These are phyloP conservation scores for Tricholoma flavovirens DNA, from an alignment of 768 basidiomycete genomes.

Conservation along the genomic window DNA sequence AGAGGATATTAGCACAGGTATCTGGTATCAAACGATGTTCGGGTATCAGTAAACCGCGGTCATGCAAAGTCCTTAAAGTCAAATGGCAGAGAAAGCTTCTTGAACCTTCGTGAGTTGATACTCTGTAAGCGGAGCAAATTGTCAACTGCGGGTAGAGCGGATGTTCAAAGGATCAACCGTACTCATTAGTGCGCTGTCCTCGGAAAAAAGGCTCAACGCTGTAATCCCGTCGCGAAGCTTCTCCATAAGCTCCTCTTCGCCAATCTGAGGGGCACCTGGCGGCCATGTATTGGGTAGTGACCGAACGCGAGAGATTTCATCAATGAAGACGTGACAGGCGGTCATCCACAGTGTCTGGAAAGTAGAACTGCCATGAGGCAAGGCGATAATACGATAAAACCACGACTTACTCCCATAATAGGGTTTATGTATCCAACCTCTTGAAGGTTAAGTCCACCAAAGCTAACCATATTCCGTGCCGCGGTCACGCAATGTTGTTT, in stretches of 20 bases:
- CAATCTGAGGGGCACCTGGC: slow-evolving; percentile 15
- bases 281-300: slow-evolving; percentile 28
- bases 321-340: slow-evolving; percentile 41
- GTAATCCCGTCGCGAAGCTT: slow-evolving; percentile 34
- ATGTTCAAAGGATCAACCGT: slow-evolving; percentile 18
- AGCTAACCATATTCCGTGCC: slow-evolving; percentile 37
- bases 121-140: slow-evolving; percentile 20
- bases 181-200: slow-evolving; percentile 42
- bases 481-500: slow-evolving; percentile 38
- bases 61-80: slow-evolving; percentile 2
- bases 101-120: slow-evolving; percentile 43
- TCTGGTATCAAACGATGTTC: slow-evolving; percentile 12
- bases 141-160: neutral
- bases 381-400: slow-evolving; percentile 7
- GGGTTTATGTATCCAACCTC: slow-evolving; percentile 40
- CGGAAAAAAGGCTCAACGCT: slow-evolving; percentile 37
- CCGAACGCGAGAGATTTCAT: slow-evolving; percentile 39
- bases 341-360: slow-evolving; percentile 41
- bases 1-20: neutral
- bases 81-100: slow-evolving; percentile 38
- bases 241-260: slow-evolving; percentile 39
- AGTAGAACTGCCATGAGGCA: slow-evolving; percentile 5
- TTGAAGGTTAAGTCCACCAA: slow-evolving; percentile 32
- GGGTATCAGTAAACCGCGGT: slow-evolving; percentile 6
- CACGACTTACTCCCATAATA: slow-evolving; percentile 45